Base-by-base conservation (phyloP, 257 asterid species). In the Solanum arcanum region DNA sequence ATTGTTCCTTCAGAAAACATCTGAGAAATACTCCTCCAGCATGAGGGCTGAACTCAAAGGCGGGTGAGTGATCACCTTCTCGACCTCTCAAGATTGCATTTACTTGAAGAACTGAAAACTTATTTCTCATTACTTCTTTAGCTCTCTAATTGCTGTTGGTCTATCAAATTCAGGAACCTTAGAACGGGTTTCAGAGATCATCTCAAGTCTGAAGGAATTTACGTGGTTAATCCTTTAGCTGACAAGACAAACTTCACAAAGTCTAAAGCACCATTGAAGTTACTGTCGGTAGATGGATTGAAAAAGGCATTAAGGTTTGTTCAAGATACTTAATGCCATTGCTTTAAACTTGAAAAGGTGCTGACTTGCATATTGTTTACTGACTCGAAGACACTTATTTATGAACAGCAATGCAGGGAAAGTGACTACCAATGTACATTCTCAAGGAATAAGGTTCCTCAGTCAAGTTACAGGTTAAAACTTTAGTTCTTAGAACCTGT, bases 401-500 rank as follows among this genome's bases (percentile, higher is more conserved):
- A 60, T 81, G 73, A 68, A 84, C 97, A 97, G 99, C 87, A 94
- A 93, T 73, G 98, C 98, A 20, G 93, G 92, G 89, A 94, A 93
- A 90, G 98, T 95, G 89, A 95, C 98, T 70, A 94, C 98, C 31
- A 95, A 97, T 88, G 81, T 80, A 62, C 93, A 91, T 89, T 97
- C 99, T 64, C 99, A 97, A 81, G 99, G 99, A 90, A 92, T 97
- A 86, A 87, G 99, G 84, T 94, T 97, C 90, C 94, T 95, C 86
- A 93, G 91, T 70, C 97, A 97, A 88, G 68, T 97, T 73, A 88
- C 98, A 90, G 98, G 99, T 95, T 59, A 78, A 39, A 59, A 33
- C 47, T 7, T 66, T 18, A 62, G 66, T 89, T 39, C 46, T 33
- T 59, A 33, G 82, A 81, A 37, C 31, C n/a, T 78, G 78, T 59